These are phyloP conservation scores for Chalciporus sp. DNA, from an alignment of 1,284 basidiomycete species.

Conservation along the genomic window DNA sequence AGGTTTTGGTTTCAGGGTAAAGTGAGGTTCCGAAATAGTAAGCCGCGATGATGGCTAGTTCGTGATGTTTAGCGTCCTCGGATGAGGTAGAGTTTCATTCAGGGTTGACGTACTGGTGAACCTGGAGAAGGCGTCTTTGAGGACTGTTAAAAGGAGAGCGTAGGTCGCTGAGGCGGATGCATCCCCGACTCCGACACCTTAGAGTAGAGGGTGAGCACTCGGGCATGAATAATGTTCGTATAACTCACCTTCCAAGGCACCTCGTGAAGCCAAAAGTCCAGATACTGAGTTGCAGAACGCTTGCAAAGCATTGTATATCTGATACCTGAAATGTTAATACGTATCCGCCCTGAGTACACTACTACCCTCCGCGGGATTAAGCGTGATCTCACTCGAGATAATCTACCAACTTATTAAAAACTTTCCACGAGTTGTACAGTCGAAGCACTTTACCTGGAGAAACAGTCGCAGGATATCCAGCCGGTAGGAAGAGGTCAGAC, in stretches of 20 bases:
- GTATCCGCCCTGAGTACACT: slow-evolving; percentile 1
- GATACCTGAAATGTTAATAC: slow-evolving; percentile 44
- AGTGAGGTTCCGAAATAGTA: slow-evolving; percentile 65
- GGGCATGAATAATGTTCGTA: background rate
- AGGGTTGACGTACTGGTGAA: slow-evolving; percentile 52
- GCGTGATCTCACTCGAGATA: slow-evolving; percentile 31
- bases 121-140: slow-evolving; percentile 65
- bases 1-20: slow-evolving; percentile 69
- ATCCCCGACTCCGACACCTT: slow-evolving; percentile 70
- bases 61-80: slow-evolving; percentile 1
- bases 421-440: background rate
- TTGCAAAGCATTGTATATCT: slow-evolving; percentile 65
- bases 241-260: slow-evolving; percentile 61
- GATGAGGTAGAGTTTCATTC: background rate
- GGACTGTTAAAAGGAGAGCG: slow-evolving; percentile 60
- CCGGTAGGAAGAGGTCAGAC: slow-evolving; percentile 57
- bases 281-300: slow-evolving; percentile 71
- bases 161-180: slow-evolving; percentile 65
- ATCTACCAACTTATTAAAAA: slow-evolving; percentile 21
- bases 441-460: slow-evolving; percentile 49
- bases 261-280: slow-evolving; percentile 62
- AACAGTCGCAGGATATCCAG: slow-evolving; percentile 60
- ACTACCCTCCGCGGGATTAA: background rate
- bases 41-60: slow-evolving; percentile 59
- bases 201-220: background rate